phyloP scores from a whole-genome alignment of 2,329 filamentous ascomycete genomes.

The Colletotrichum sp. region DNA sequence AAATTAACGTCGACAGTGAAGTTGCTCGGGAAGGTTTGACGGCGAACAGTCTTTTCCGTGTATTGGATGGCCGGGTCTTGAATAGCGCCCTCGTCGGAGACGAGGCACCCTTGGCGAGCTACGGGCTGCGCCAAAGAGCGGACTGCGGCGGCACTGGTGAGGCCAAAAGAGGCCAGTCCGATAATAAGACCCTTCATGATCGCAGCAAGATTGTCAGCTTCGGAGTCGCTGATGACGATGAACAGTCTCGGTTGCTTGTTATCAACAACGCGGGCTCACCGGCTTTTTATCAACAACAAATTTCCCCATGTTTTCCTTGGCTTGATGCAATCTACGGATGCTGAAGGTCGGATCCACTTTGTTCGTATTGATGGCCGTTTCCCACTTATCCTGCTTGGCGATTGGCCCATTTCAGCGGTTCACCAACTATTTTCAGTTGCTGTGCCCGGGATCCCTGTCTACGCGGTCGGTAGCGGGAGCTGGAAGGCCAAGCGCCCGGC shows the following conservation, averaged over 20 bases:
- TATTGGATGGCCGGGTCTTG: neutral
- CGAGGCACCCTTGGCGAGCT: constrained; percentile 6
- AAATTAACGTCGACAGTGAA: constrained; percentile 30
- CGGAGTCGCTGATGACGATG: neutral
- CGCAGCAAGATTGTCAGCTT: neutral
- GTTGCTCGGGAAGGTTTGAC: constrained; percentile 21
- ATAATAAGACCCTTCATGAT: neutral
- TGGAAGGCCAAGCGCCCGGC: neutral
- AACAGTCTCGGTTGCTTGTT: neutral
- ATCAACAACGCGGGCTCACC: neutral
- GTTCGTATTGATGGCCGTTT: constrained; percentile 6
- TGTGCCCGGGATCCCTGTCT: neutral
- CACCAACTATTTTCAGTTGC: neutral
- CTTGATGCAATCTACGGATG: neutral
- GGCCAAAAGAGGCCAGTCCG: neutral
- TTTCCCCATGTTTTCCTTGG: neutral
- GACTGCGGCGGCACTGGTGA: neutral
- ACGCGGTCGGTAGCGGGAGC: neutral
- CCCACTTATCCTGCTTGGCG: neutral
- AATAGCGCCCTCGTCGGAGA: constrained; percentile 8
- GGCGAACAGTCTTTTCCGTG: neutral
- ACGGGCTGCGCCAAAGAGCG: neutral
- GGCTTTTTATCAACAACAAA: neutral
- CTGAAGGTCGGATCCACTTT: neutral
- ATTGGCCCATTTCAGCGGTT: neutral